Evolutionary conservation across 2,329 filamentous ascomycete species (phyloP).

Genomic region (Helicocarpus griseus): DNA sequence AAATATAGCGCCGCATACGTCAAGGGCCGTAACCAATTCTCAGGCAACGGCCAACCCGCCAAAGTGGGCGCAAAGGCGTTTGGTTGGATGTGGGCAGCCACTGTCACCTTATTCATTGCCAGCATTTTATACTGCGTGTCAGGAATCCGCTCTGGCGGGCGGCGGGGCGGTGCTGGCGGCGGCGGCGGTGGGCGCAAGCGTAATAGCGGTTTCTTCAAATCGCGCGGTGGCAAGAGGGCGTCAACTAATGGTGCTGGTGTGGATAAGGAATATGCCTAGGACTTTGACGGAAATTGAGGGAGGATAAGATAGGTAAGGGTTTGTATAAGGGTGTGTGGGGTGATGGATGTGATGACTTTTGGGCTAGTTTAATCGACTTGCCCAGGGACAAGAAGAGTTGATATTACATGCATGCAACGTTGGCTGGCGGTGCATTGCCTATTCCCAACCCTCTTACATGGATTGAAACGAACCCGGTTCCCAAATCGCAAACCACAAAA

Average conservation of each 20-base stretch:
- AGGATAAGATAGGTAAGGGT: too few species aligned
- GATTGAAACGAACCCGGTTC: too few species aligned
- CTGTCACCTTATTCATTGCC: slow-evolving; percentile 46
- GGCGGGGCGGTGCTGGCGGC: not conserved
- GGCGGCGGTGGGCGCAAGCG: slow-evolving; percentile 15
- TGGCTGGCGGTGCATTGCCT: too few species aligned
- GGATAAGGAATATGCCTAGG: not conserved
- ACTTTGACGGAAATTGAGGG: not conserved
- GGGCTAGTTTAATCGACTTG: too few species aligned
- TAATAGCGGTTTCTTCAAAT: slow-evolving; percentile 18
- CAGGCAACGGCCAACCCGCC: slow-evolving; percentile 37
- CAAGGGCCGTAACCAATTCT: slow-evolving; percentile 48
- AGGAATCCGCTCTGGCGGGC: slow-evolving; percentile 17
- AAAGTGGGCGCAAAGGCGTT: slow-evolving; percentile 49
- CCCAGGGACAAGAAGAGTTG: too few species aligned
- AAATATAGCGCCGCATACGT: slow-evolving; percentile 47
- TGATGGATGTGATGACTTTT: too few species aligned
- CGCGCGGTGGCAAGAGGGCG: not conserved
- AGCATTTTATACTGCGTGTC: slow-evolving; percentile 48
- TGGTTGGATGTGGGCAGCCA: slow-evolving; percentile 53
- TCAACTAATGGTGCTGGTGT: too few species aligned
- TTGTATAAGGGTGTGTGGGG: too few species aligned
- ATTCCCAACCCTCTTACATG: too few species aligned
- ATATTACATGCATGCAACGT: too few species aligned
- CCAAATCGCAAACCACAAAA: too few species aligned